Percentiles rank a stretch among this genome's conserved stretches.
phyloP scores from a whole-genome alignment of 2,329 filamentous ascomycete genomes.

The Ascochyta pisi region DNA sequence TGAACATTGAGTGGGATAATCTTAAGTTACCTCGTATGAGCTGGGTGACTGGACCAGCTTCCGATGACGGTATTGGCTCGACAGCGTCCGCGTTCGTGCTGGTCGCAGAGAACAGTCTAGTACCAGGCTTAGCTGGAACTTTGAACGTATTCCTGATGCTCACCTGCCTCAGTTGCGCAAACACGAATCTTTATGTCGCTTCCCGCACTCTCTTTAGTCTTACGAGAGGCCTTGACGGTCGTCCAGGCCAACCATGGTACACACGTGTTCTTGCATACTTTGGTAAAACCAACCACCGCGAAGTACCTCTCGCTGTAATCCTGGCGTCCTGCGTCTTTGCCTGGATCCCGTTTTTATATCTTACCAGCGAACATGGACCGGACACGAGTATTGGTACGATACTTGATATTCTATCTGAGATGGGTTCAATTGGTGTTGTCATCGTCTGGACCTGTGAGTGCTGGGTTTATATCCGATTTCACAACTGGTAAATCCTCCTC shows the following conservation, averaged over 20 bases:
- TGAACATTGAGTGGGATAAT: slow-evolving; percentile 17
- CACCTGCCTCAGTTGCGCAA: slow-evolving; percentile 43
- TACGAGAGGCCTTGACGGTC: slow-evolving; percentile 32
- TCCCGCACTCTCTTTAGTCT: slow-evolving; percentile 46
- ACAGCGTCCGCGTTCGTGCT: slow-evolving; percentile 36
- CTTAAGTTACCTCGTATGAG: slow-evolving; percentile 10
- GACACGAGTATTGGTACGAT: slow-evolving; percentile 38
- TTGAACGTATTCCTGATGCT: slow-evolving; percentile 47
- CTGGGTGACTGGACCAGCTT: slow-evolving; percentile 5
- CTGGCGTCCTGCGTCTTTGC: slow-evolving; percentile 51
- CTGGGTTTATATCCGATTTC: slow-evolving; percentile 51
- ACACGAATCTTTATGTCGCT: slow-evolving; percentile 48
- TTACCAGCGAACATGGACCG: slow-evolving; percentile 26
- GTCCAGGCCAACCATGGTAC: neutral
- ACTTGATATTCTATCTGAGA: slow-evolving; percentile 49
- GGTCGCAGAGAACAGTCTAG: slow-evolving; percentile 22
- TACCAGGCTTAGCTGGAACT: slow-evolving; percentile 28
- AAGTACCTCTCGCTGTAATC: slow-evolving; percentile 34
- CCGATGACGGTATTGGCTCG: neutral
- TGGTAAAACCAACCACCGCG: neutral
- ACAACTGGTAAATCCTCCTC: slow-evolving; percentile 34
- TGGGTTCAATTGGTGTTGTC: slow-evolving; percentile 47
- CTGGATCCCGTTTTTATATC: slow-evolving; percentile 54
- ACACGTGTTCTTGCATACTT: neutral
- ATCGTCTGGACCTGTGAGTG: slow-evolving; percentile 54